Conservation (phyloP, 2,329 filamentous ascomycete genomes). For the Apiospora marii region DNA sequence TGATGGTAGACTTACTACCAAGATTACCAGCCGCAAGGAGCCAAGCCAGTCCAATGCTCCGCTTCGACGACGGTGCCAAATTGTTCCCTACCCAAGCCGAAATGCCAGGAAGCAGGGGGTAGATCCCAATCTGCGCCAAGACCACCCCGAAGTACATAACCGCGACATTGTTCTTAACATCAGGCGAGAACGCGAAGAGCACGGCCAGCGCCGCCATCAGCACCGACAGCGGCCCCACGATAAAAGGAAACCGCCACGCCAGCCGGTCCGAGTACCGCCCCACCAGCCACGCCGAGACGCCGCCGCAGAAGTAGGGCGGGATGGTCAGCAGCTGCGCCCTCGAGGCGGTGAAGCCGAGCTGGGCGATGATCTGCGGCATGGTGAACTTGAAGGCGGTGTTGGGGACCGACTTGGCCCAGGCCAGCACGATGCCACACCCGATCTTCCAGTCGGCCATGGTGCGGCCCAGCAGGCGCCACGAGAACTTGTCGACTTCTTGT, state of each 20-base stretch:
- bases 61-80: slow-evolving; percentile 38
- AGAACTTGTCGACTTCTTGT: slow-evolving; percentile 26
- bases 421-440: slow-evolving; percentile 41
- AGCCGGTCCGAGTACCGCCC: slow-evolving; percentile 41
- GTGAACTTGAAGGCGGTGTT: slow-evolving; percentile 44
- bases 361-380: slow-evolving; percentile 47
- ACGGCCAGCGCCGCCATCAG: slow-evolving; percentile 39
- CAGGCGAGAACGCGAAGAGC: slow-evolving; percentile 34
- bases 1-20: slow-evolving; percentile 28
- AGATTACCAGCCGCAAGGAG: slow-evolving; percentile 42
- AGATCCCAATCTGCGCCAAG: slow-evolving; percentile 39
- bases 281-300: slow-evolving; percentile 40
- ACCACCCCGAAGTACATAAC: slow-evolving; percentile 34
- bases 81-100: slow-evolving; percentile 42
- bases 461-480: slow-evolving; percentile 35
- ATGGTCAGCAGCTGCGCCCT: slow-evolving; percentile 35
- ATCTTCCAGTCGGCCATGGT: slow-evolving; percentile 53
- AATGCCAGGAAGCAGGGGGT: slow-evolving; percentile 42
- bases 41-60: slow-evolving; percentile 39
- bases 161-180: not conserved
- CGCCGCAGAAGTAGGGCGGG: slow-evolving; percentile 31
- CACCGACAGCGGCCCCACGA: slow-evolving; percentile 36
- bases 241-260: slow-evolving; percentile 42
- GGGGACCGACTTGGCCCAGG: slow-evolving; percentile 41
- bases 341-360: slow-evolving; percentile 49